Evolutionary conservation across 768 basidiomycete species (phyloP), one percentile per base, ranked within the genome.

Genomic region (Calocybe indica): DNA sequence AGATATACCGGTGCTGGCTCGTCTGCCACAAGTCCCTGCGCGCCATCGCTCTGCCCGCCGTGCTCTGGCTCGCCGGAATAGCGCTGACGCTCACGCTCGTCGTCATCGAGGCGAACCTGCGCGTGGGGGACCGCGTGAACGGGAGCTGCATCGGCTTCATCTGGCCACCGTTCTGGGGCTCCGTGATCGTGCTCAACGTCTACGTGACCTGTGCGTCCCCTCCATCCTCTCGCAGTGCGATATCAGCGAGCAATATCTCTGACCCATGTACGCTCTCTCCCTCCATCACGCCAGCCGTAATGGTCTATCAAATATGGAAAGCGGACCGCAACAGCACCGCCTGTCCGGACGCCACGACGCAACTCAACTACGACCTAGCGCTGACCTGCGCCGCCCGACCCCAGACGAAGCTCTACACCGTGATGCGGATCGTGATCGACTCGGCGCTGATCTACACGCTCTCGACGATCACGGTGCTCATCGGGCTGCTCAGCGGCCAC

Each of bases 381-480:
- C 7, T 22, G 22, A 22, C 22, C 22, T 22, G 22, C 22, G 22
- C 22, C 22, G 22, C 22, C 22, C 22, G 22, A 22, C 22, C 22
- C 22, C 22, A 22, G 22, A 22, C 22, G 22, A 22, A 22, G 22
- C 22, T 22, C 22, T 22, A 22, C 22, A 22, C 22, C 22, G 55
- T 67, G 2, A 53, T 66, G 40, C 47, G 67, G 10, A 53, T 71
- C 22, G 50, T 72, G 45, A 61, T 72, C 29, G 69, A 72, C 53
- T 71, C 69, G 9, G 71, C 69, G 5, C 43, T 71, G 11, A 59
- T 73, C 44, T 71, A 73, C 43, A 70, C 70, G 5, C 30, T 56
- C 12, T 63, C 65, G 1, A 22, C 22, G 22, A 63, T 69, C 49
- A 51, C 63, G 13, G 59, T 70, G 42, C 56, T 71, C 9, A 68